These are phyloP conservation scores for Lipomyces orientalis DNA, from an alignment of 805 yeast species.

Conservation along the genomic window DNA sequence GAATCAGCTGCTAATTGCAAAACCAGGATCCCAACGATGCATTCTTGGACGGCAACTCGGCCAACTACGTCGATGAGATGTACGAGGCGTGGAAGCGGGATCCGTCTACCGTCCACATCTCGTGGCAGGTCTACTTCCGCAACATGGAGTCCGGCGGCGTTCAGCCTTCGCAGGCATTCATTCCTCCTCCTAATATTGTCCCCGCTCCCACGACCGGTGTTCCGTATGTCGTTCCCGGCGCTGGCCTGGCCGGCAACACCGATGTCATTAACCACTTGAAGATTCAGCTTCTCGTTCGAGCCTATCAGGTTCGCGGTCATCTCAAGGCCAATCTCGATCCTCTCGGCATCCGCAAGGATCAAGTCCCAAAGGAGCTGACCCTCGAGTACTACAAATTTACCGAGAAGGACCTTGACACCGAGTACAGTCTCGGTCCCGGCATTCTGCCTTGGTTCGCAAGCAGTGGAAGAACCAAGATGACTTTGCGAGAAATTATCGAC, in stretches of 20 bases:
- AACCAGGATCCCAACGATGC: conserved; percentile 55
- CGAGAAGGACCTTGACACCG: conserved; percentile 79
- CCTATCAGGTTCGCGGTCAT: conserved; percentile 98
- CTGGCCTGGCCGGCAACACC: conserved; percentile 53
- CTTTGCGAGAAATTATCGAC: conserved; percentile 76
- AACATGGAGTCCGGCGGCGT: conserved; percentile 76
- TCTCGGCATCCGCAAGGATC: conserved; percentile 86
- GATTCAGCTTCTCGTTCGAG: conserved; percentile 94
- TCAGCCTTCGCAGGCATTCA: conserved; percentile 76
- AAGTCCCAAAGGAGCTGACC: conserved; percentile 84
- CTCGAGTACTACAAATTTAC: conserved; percentile 91
- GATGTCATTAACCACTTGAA: conserved; percentile 87
- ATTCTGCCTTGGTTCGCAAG: conserved; percentile 88
- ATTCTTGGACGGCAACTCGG: conserved; percentile 82
- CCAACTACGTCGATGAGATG: conserved; percentile 97
- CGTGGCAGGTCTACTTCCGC: conserved; percentile 92
- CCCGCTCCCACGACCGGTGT: conserved; percentile 82
- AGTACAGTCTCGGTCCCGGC: conserved; percentile 95
- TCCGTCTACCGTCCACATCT: conserved; percentile 88
- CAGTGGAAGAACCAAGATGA: conserved; percentile 65
- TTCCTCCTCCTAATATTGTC: conserved; percentile 89
- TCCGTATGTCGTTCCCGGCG: conserved; percentile 61
- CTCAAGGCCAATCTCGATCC: conserved; percentile 95
- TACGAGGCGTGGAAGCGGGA: conserved; percentile 91
- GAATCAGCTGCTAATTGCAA: not conserved